Evolutionary conservation across 257 asterid genomes (phyloP), one percentile per base, ranked within the genome.

Genomic region (Orobanche coerulescens): DNA sequence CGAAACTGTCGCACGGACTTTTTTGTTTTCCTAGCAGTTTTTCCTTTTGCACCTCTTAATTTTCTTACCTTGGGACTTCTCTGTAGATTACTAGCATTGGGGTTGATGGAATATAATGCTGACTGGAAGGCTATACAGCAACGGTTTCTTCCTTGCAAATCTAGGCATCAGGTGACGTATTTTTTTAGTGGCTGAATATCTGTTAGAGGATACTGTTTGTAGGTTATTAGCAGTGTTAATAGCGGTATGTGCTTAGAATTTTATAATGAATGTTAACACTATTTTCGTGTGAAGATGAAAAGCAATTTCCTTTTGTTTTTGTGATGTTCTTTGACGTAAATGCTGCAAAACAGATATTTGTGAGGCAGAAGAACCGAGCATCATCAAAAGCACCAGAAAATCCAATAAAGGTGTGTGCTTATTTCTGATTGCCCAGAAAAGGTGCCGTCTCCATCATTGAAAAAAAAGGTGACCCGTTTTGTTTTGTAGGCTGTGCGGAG

Each of bases 81-180:
- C 58, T 73, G 70, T 84, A 92, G 98, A 62, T 78, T 92, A 71
- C 71, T 92, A 64, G 97, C 98, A 63, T 40, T 92, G 89, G 98
- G 98, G 36, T 65, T 92, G 76, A 80, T 88, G 97, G 95, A 88
- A 70, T 84, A 78, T 73, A 92, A 92, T 73, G 78, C 87, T 47
- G 93, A 92, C 85, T 92, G 98, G 98, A 82, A 88, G 66, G 91
- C 97, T 36, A 92, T 92, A 81, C 95, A 88, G 68, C 91, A 84
- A 59, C 79, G 95, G 16, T 88, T 84, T 78, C 98, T 92, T 81
- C 95, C 98, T 68, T 85, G 95, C 81, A 92, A 92, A 77, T 81
- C 95, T 61, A 86, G 84, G 84, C 91, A 86, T 76, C 98, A 92
- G 98, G 98, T 88, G 68, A 61, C 14, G 12, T 30, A 53, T 68